A percentile compares a stretch with the other conserved stretches of the same genome.
Evolutionary conservation across 2,329 filamentous ascomycete species (phyloP).

Genomic region (Colletotrichum cuscutae): DNA sequence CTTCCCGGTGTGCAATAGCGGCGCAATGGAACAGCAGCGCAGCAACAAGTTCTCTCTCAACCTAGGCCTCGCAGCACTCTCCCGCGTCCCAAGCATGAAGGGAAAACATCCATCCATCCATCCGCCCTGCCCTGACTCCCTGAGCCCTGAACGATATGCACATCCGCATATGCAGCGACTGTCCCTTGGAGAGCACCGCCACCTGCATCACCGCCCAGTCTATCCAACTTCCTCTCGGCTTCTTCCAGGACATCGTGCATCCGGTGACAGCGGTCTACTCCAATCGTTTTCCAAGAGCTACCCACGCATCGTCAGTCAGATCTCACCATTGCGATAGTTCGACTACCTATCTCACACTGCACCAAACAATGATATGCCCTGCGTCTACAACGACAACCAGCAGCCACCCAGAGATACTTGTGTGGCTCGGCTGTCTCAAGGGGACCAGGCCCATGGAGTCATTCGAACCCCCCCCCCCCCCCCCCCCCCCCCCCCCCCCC

Average conservation of each 20-base stretch:
- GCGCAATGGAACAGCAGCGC: too few species aligned
- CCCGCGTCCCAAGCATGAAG: not conserved
- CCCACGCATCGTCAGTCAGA: not conserved
- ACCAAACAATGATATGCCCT: not conserved
- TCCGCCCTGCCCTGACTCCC: not conserved
- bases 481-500: too few species aligned
- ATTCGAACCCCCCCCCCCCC: not conserved
- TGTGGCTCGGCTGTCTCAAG: not conserved
- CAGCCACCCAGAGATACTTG: not conserved
- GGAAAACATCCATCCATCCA: not conserved
- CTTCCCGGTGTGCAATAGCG: not conserved
- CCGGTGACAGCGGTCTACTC: not conserved
- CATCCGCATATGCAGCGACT: conserved; percentile 19
- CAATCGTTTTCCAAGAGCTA: not conserved
- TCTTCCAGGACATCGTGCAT: conserved; percentile 2
- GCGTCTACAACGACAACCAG: not conserved
- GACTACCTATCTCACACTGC: not conserved
- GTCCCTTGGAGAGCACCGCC: conserved; percentile 24
- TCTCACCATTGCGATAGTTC: not conserved
- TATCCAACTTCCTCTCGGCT: not conserved
- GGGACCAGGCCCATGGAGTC: not conserved
- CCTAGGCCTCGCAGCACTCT: not conserved
- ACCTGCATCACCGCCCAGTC: conserved; percentile 33
- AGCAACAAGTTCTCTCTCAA: not conserved
- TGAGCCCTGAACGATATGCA: conserved; percentile 5